Evolutionary conservation across 2,329 filamentous ascomycete genomes (phyloP).

Genomic region (Colletotrichum truncatum): DNA sequence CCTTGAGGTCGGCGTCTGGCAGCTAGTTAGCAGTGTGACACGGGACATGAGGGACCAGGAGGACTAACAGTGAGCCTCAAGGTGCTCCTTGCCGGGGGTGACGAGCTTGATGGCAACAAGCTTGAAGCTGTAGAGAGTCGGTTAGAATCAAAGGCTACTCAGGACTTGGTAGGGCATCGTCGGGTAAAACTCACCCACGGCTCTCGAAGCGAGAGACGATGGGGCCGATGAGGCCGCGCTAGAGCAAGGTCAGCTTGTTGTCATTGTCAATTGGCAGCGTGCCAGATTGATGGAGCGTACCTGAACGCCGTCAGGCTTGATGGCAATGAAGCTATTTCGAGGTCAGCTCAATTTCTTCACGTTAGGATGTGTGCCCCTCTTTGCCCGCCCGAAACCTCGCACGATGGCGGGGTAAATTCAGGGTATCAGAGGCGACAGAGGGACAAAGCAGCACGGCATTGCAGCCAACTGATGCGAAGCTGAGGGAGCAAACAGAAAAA

Average conservation of each 20-base stretch:
- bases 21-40: slow-evolving; percentile 38
- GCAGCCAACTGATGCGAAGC: slow-evolving; percentile 16
- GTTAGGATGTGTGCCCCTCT: slow-evolving; percentile 22
- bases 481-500: slow-evolving; percentile 32
- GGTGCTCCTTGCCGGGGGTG: slow-evolving; percentile 89
- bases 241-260: slow-evolving; percentile 30
- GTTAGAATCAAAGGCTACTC: slow-evolving; percentile 7
- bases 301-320: slow-evolving; percentile 99
- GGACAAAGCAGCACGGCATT: not conserved
- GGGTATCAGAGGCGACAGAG: not conserved
- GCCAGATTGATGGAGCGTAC: slow-evolving; percentile 58
- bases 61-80: slow-evolving; percentile 91
- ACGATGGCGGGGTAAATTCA: slow-evolving; percentile 43
- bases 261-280: slow-evolving; percentile 11
- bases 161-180: not conserved
- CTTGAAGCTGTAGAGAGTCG: slow-evolving; percentile 78
- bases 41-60: slow-evolving; percentile 6
- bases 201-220: slow-evolving; percentile 99
- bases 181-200: slow-evolving; percentile 73
- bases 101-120: slow-evolving; percentile 97
- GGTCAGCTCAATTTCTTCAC: slow-evolving; percentile 23
- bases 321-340: slow-evolving; percentile 89
- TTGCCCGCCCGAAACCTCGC: slow-evolving; percentile 22
- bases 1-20: slow-evolving; percentile 82
- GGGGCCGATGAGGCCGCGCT: slow-evolving; percentile 97